Evolutionary conservation across 257 asterid genomes (phyloP).

Genomic region (Scutellaria minor): DNA sequence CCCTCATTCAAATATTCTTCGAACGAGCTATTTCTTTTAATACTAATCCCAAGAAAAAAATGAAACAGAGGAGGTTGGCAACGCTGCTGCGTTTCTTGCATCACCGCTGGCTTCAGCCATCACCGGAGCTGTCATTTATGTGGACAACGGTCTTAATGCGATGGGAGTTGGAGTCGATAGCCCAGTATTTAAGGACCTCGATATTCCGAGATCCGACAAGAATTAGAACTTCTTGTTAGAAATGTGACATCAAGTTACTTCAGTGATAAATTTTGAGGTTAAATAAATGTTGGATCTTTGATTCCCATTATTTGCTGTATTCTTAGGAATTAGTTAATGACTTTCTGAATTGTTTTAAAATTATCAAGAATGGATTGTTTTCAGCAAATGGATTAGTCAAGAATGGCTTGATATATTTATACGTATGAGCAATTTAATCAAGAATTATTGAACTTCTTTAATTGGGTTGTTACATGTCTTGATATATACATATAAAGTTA

Average conservation of each 20-base stretch:
- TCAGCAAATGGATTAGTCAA: not conserved
- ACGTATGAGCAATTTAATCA: no score
- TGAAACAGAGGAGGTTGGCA: conserved; percentile 82
- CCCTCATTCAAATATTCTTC: no score
- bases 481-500: no score
- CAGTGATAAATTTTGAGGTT: not conserved
- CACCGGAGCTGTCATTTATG: conserved; percentile 77
- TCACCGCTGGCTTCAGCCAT: conserved; percentile 86
- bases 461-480: no score
- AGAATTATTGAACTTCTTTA: no score
- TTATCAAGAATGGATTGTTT: not conserved
- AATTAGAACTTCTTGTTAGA: conserved; percentile 15
- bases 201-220: conserved; percentile 62
- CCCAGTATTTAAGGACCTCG: conserved; percentile 66
- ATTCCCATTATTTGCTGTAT: conserved; percentile 21
- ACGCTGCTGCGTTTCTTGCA: conserved; percentile 78
- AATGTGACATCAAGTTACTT: not conserved
- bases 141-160: conserved; percentile 79
- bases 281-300: conserved; percentile 28
- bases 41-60: conserved; percentile 10
- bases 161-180: conserved; percentile 94
- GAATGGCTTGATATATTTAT: no score
- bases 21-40: not conserved
- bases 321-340: not conserved
- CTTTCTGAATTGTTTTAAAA: not conserved